Evolutionary conservation across 2,329 filamentous ascomycete species (phyloP), one percentile per base, ranked within the genome.

Genomic region (Cercospora sojina): DNA sequence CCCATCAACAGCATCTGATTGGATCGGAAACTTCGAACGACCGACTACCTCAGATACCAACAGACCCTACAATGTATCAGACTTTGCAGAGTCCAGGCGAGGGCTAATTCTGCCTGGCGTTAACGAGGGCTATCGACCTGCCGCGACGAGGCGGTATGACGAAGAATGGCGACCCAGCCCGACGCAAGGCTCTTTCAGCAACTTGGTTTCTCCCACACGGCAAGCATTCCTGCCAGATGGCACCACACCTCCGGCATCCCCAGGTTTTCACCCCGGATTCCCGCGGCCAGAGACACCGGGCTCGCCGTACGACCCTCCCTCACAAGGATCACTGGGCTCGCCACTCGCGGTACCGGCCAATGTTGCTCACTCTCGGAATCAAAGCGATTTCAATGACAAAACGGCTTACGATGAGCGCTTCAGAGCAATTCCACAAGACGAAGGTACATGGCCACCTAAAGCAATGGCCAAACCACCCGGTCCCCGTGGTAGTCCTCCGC

Each of bases 401-500:
- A 35, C 43, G 3, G 10, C 49, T 16, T 29, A 55, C 20, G n/a
- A 60, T 13, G 56, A 56, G 18, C 56, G 25, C 38, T 43, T 65
- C 53, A 23, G 29, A 53, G 20, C 49, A n/a, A 6, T 58, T 41
- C 35, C 62, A 18, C 35, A 43, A 62, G 43, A 67, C 38, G 59
- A 64, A 47, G 41, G 27, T 18, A 49, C 61, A 5, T 41, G 61
- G 27, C 61, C 65, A 35, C 59, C 58, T 3, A 56, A 67, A 18
- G 64, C 59, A 59, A 51, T 59, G 41, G 59, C 66, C 38, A 66
- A 58, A 47, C 72, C 72, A 38, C 55, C 69, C 27, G 72, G 72
- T 43, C 74, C 73, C 65, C 73, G 71, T n/a, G 72, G 72, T 10
- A 70, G 72, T 35, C 72, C 71, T 31, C 73, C 70, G 31, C 82